phyloP scores from a whole-genome alignment of 208 protist species.

The Acanthamoeba sp. region DNA sequence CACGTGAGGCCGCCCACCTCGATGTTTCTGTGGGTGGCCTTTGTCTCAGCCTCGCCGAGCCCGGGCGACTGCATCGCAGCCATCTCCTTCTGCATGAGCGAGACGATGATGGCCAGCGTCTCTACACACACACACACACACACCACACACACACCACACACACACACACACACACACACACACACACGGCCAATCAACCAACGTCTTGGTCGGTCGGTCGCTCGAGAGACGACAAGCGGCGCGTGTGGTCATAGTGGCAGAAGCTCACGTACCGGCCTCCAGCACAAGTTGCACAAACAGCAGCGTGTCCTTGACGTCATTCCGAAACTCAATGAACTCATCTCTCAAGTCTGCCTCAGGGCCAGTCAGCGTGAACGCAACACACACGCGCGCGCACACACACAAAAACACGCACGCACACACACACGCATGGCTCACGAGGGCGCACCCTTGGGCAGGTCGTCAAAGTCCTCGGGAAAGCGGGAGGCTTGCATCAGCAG shows the following conservation, averaged over 20 bases:
- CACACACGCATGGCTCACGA: no score
- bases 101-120: conserved; percentile 2
- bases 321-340: not conserved
- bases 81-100: conserved; percentile 25
- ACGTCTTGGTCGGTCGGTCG: no score
- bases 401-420: no score
- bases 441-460: not conserved
- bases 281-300: not conserved
- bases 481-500: not conserved
- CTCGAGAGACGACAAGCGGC: no score
- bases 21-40: not conserved
- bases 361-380: not conserved
- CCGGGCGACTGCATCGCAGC: not conserved
- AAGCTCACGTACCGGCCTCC: not conserved
- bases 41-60: not conserved
- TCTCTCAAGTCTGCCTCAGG: not conserved
- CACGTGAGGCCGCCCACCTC: not conserved
- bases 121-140: not conserved
- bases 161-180: not conserved
- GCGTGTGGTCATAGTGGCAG: no score
- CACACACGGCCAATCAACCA: no score
- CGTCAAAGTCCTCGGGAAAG: conserved; percentile 2
- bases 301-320: not conserved
- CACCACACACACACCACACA: not conserved
- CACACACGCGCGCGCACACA: no score